These are phyloP conservation scores for Sungouiozyma ichnusensis DNA, from an alignment of 805 yeast species.

Conservation along the genomic window DNA sequence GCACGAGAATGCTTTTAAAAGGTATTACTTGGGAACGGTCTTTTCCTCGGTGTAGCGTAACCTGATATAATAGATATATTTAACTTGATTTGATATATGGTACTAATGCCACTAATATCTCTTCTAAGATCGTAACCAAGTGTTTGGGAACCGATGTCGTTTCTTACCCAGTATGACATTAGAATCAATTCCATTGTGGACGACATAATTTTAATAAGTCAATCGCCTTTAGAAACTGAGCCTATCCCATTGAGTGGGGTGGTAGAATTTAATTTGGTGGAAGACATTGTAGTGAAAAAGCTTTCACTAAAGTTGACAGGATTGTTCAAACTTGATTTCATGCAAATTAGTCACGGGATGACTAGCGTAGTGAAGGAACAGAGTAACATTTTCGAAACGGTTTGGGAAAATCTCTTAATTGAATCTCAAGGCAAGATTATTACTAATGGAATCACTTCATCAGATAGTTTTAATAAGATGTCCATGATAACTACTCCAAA, in stretches of 20 bases:
- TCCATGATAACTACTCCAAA: neutral
- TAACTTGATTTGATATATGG: too few relatives aligned
- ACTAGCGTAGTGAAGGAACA: slow-evolving; percentile 40
- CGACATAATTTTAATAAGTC: slow-evolving; percentile 68
- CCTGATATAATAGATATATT: too few relatives aligned
- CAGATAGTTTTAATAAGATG: neutral
- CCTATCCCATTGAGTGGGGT: slow-evolving; percentile 67
- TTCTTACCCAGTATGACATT: slow-evolving; percentile 25
- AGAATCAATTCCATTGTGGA: slow-evolving; percentile 30
- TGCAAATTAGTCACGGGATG: slow-evolving; percentile 30
- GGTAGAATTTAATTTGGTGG: slow-evolving; percentile 59
- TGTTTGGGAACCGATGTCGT: slow-evolving; percentile 1
- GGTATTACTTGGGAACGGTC: too few relatives aligned
- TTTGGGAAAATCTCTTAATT: slow-evolving; percentile 52
- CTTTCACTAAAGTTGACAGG: slow-evolving; percentile 55
- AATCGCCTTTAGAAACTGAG: slow-evolving; percentile 64
- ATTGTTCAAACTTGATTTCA: slow-evolving; percentile 49
- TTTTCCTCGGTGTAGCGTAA: too few relatives aligned
- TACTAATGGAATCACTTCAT: neutral
- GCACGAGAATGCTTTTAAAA: too few relatives aligned
- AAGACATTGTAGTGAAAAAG: slow-evolving; percentile 52
- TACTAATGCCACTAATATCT: too few relatives aligned
- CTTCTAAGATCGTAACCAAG: too few relatives aligned
- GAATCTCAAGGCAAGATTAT: slow-evolving; percentile 24
- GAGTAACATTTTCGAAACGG: slow-evolving; percentile 53